Conservation (phyloP, 306 rosid species). For the Sicyos baderoa region DNA sequence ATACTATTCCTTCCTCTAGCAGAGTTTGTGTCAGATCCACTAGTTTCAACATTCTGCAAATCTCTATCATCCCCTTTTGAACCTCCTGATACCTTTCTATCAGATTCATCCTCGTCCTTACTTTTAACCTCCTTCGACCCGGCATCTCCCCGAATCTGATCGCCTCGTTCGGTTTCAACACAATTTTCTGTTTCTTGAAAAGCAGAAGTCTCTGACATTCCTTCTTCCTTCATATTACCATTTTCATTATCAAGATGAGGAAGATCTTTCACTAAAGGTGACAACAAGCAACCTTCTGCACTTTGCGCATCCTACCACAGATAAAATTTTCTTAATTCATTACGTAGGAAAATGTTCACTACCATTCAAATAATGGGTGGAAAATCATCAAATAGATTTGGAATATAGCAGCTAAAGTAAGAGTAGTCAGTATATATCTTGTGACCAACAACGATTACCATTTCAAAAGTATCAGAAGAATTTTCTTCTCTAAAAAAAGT, state of each 20-base stretch:
- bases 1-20: slow-evolving; percentile 51
- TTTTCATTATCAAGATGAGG: slow-evolving; percentile 33
- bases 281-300: slow-evolving; percentile 34
- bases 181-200: slow-evolving; percentile 41
- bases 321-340: slow-evolving; percentile 34
- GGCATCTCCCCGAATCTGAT: slow-evolving; percentile 32
- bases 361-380: background rate
- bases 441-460: background rate
- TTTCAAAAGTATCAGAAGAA: background rate
- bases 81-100: slow-evolving; percentile 38
- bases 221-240: slow-evolving; percentile 60
- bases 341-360: background rate
- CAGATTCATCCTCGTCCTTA: slow-evolving; percentile 43
- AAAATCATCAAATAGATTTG: background rate
- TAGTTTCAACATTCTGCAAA: slow-evolving; percentile 67
- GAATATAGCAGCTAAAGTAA: background rate
- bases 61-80: slow-evolving; percentile 44
- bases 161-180: slow-evolving; percentile 35
- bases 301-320: slow-evolving; percentile 59
- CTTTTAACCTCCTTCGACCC: slow-evolving; percentile 27
- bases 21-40: slow-evolving; percentile 79
- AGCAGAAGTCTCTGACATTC: slow-evolving; percentile 61
- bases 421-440: background rate
- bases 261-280: slow-evolving; percentile 40
- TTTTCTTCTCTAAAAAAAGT: background rate